These are phyloP conservation scores for Geotrichum candidum DNA, from an alignment of 1,139 yeast species.

Conservation along the genomic window DNA sequence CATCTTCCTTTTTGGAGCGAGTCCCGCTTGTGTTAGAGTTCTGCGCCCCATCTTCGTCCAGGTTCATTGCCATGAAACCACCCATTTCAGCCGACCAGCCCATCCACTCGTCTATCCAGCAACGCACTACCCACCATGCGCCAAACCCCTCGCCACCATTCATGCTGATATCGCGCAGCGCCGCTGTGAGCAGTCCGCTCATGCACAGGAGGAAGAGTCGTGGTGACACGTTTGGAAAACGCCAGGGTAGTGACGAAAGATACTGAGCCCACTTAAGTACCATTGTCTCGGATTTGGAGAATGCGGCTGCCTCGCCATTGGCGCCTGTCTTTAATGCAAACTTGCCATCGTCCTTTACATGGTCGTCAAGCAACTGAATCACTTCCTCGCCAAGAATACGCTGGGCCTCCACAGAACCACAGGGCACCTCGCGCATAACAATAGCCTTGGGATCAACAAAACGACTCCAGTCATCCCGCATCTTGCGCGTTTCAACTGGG, in stretches of 20 bases:
- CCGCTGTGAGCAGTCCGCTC: constrained; percentile 54
- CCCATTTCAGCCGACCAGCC: constrained; percentile 66
- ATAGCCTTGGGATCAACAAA: constrained; percentile 48
- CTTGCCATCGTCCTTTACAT: neutral
- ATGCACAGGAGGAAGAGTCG: constrained; percentile 51
- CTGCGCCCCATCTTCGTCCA: too few species aligned
- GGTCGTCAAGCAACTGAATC: constrained; percentile 35
- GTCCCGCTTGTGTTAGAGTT: too few species aligned
- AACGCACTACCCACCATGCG: constrained; percentile 72
- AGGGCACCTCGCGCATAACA: constrained; percentile 52
- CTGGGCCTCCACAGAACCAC: constrained; percentile 40
- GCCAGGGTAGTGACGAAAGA: constrained; percentile 44
- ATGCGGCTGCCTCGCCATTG: constrained; percentile 22
- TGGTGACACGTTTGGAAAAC: constrained; percentile 47
- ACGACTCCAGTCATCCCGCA: constrained; percentile 57
- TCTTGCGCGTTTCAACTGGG: constrained; percentile 43
- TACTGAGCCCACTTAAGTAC: constrained; percentile 39
- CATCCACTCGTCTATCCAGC: constrained; percentile 74
- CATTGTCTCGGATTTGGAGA: constrained; percentile 21
- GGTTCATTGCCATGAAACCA: constrained; percentile 42
- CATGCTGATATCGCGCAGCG: constrained; percentile 57
- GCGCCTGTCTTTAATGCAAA: neutral
- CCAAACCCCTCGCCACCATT: constrained; percentile 59
- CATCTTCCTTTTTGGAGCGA: too few species aligned
- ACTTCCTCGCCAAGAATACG: constrained; percentile 43